Percentiles rank a stretch among this genome's conserved stretches.
Evolutionary conservation across 2,329 filamentous ascomycete species (phyloP).

Genomic region (Colletotrichum cuscutae): DNA sequence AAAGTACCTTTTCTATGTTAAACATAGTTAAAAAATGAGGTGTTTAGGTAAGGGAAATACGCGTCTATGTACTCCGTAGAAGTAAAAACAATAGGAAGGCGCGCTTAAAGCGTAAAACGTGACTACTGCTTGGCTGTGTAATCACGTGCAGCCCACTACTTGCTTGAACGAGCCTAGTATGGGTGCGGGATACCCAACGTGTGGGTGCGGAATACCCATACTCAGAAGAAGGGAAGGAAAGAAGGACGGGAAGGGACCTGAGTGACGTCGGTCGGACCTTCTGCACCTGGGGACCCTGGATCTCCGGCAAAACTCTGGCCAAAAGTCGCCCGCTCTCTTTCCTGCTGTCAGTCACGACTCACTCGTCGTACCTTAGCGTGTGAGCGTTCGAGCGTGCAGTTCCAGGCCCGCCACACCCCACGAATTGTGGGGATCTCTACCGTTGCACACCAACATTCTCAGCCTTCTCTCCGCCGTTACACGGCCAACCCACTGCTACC

Average conservation of each 20-base stretch:
- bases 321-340: not conserved
- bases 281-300: slow-evolving; percentile 27
- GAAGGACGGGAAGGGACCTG: not conserved
- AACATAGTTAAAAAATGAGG: no score
- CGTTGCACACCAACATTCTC: slow-evolving; percentile 3
- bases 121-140: no score
- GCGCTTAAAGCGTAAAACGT: no score
- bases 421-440: slow-evolving; percentile 25
- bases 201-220: no score
- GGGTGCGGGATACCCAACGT: no score
- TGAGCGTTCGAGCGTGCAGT: not conserved
- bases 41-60: no score
- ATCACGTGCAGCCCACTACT: no score
- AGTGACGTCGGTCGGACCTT: slow-evolving; percentile 22
- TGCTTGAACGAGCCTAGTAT: no score
- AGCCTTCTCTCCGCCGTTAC: slow-evolving; percentile 28
- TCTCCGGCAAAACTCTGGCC: slow-evolving; percentile 30
- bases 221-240: no score
- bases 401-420: slow-evolving; percentile 5
- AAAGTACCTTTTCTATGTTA: no score
- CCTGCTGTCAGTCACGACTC: not conserved
- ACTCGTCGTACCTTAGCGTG: not conserved
- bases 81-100: no score
- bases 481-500: slow-evolving; percentile 24
- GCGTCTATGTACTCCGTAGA: no score